Evolutionary conservation across 148 eudicot species (phyloP), one percentile per base, ranked within the genome.

Genomic region (Bassia scoparia): DNA sequence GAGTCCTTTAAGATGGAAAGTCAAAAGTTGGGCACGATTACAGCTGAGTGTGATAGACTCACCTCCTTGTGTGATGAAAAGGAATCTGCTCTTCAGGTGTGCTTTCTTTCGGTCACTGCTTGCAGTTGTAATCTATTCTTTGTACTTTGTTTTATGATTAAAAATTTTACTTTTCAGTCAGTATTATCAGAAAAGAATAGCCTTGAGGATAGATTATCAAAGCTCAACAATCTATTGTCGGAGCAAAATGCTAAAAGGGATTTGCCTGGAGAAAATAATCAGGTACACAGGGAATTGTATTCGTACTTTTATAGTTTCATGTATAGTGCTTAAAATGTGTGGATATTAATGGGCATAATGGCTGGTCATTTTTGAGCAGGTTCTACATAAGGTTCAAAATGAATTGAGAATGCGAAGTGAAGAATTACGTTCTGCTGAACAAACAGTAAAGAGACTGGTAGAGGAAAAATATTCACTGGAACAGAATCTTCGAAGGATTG

Each of bases 371-470:
- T 35, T 27, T 66, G 20, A 23, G 24, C 76, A 96, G 99, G 92
- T 82, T 48, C 76, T 90, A 69, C 79, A 76, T 16, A 86, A 86
- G 84, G 71, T 86, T 50, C 89, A 92, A 81, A 87, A 89, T 58
- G 99, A 96, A 70, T 55, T 96, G 59, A 89, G 80, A 72, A 68
- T 77, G 58, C 90, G 97, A 59, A 87, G 67, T 74, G 81, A 84
- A 49, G 96, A 92, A 89, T 80, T 92, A 77, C 96, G 71, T 70
- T 76, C 81, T 49, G 91, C 90, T 37, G 99, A 89, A 84, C 93
- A 84, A 79, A 81, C 90, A 26, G 86, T 81, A 18, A 92, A 86
- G 75, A 87, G 81, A 75, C 84, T 96, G 54, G 76, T 79, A 23
- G 87, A 83, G 59, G 99, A 87, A 55, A 96, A 92, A 61, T 53